These are phyloP conservation scores for Babesia sp. DNA, from an alignment of 169 alveolate species.

Conservation along the genomic window DNA sequence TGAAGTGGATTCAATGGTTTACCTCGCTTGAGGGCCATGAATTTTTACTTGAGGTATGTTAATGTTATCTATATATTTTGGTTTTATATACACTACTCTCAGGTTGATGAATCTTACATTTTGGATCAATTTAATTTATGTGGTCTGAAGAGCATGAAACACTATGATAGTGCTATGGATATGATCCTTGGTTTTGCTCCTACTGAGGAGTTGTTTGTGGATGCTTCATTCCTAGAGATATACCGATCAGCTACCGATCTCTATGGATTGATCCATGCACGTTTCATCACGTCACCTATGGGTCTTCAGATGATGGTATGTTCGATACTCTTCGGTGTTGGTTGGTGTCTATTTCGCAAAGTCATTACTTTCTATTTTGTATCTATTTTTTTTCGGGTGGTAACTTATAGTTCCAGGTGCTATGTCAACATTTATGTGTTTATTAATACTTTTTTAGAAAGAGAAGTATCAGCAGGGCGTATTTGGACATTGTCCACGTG, in stretches of 20 bases:
- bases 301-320: slow-evolving; percentile 85
- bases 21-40: slow-evolving; percentile 69
- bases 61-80: background rate
- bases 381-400: background rate
- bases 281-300: slow-evolving; percentile 91
- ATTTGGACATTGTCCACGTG: slow-evolving; percentile 97
- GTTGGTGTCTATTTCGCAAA: background rate
- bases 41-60: slow-evolving; percentile 54
- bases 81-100: background rate
- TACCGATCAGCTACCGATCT: slow-evolving; percentile 85
- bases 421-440: background rate
- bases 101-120: slow-evolving; percentile 75
- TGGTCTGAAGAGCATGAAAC: slow-evolving; percentile 69
- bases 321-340: background rate
- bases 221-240: slow-evolving; percentile 60
- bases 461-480: slow-evolving; percentile 93
- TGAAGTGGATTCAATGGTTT: slow-evolving; percentile 71
- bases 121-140: slow-evolving; percentile 74
- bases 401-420: background rate
- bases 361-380: background rate
- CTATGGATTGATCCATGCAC: slow-evolving; percentile 92
- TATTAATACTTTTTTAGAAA: slow-evolving; percentile 77
- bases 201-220: slow-evolving; percentile 77
- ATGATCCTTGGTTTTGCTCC: slow-evolving; percentile 80
- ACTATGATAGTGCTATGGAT: slow-evolving; percentile 72